A percentile compares a stretch with the other conserved stretches of the same genome.
phyloP scores from a whole-genome alignment of 2,329 filamentous ascomycete species.

The Alternaria metachromatica region DNA sequence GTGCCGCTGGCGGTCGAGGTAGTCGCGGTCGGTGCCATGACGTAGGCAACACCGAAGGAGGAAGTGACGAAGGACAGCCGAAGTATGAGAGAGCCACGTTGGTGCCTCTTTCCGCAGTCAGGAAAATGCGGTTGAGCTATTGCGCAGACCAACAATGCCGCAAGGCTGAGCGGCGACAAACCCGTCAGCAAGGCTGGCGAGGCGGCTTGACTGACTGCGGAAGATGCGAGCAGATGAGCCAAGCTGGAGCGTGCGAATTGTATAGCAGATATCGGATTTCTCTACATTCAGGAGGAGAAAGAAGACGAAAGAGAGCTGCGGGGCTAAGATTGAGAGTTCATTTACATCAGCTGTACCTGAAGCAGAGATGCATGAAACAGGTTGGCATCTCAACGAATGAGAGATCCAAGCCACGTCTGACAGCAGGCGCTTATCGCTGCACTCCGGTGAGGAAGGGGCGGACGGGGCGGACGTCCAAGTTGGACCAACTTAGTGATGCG shows the following conservation, averaged over 20 bases:
- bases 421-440: background rate
- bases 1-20: background rate
- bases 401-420: background rate
- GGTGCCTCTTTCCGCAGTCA: background rate
- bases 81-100: background rate
- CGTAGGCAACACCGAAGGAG: background rate
- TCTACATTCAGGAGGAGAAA: fast-evolving
- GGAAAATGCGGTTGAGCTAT: background rate
- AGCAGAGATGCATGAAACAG: background rate
- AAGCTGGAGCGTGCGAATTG: too few relatives aligned
- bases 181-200: fast-evolving
- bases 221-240: too few relatives aligned
- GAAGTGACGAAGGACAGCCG: background rate
- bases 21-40: background rate
- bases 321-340: background rate
- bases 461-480: background rate
- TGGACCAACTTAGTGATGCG: background rate
- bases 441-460: background rate
- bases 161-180: background rate
- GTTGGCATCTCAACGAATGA: background rate
- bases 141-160: background rate
- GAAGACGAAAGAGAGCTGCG: background rate
- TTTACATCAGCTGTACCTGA: background rate
- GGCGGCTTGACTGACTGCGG: background rate
- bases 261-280: too few relatives aligned